These are phyloP conservation scores for Saprolegnia parasitica DNA, from an alignment of 352 stramenopile species.

Conservation along the genomic window DNA sequence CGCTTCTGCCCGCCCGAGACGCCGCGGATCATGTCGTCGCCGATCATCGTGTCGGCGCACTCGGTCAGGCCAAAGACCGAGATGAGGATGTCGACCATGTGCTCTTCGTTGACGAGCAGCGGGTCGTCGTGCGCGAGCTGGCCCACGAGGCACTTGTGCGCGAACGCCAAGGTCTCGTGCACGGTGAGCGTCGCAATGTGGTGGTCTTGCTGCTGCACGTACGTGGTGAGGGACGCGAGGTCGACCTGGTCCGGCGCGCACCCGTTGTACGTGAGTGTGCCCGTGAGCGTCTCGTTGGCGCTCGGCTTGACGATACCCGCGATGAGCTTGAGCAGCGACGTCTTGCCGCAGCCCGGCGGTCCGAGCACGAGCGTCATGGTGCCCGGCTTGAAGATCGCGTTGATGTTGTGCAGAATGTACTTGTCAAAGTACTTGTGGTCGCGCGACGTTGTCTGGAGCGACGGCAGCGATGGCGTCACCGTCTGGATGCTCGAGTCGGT, in stretches of 20 bases:
- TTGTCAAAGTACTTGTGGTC: constrained; percentile 9
- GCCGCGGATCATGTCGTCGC: constrained; percentile 52
- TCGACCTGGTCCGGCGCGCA: constrained; percentile 9
- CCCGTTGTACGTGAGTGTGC: constrained; percentile 19
- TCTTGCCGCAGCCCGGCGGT: constrained; percentile 24
- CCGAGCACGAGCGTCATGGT: constrained; percentile 26
- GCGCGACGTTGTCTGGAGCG: neutral
- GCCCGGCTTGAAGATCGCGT: constrained; percentile 26
- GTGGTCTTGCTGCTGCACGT: constrained; percentile 35
- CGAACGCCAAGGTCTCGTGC: constrained; percentile 41
- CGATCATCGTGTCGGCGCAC: constrained; percentile 38
- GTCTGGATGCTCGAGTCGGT: constrained; percentile 19
- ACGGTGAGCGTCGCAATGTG: constrained; percentile 44
- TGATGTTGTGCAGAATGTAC: constrained; percentile 30
- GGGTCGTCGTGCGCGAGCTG: constrained; percentile 12
- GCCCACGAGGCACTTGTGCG: constrained; percentile 17
- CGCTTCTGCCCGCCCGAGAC: constrained; percentile 68
- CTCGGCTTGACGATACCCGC: neutral
- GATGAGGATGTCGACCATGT: constrained; percentile 23
- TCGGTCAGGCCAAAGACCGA: constrained; percentile 32
- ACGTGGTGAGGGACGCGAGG: constrained; percentile 2
- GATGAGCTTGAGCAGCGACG: constrained; percentile 11
- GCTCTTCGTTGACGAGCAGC: constrained; percentile 16
- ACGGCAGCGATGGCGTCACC: neutral
- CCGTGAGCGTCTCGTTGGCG: constrained; percentile 1